Evolutionary conservation across 768 basidiomycete species (phyloP).

Genomic region (Exidia glandulosa): DNA sequence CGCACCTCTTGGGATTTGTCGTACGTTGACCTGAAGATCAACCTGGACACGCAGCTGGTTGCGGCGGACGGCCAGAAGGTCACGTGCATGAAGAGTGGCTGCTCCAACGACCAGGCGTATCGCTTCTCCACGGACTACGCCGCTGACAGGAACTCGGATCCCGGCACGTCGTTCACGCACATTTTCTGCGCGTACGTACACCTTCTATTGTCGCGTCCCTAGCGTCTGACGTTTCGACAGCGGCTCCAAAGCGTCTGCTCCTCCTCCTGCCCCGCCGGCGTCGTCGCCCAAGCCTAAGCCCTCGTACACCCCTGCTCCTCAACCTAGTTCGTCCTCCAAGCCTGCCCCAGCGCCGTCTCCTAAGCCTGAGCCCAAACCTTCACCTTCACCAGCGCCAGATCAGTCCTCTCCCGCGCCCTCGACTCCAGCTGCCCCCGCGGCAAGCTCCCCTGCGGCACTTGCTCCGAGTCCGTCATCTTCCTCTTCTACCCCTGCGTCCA

Average conservation of each 20-base stretch:
- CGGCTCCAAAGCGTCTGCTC: not conserved
- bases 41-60: not conserved
- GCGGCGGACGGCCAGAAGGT: not conserved
- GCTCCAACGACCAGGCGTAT: slow-evolving; percentile 2
- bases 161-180: slow-evolving; percentile 1
- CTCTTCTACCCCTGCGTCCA: not conserved
- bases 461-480: not conserved
- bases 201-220: not conserved
- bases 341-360: not conserved
- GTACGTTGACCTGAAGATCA: not conserved
- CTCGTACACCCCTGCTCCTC: not conserved
- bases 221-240: not conserved
- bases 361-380: not conserved
- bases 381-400: not conserved
- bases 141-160: slow-evolving; percentile 2
- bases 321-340: not conserved
- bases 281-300: not conserved
- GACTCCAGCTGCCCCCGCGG: not conserved
- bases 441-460: not conserved
- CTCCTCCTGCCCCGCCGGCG: not conserved
- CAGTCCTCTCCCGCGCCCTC: not conserved
- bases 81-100: not conserved
- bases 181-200: slow-evolving; percentile 1
- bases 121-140: slow-evolving; percentile 1
- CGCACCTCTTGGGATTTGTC: slow-evolving; percentile 2